Evolutionary conservation across 345 rosid species (phyloP), one percentile per base, ranked within the genome.

Genomic region (Hibiscus trionum): DNA sequence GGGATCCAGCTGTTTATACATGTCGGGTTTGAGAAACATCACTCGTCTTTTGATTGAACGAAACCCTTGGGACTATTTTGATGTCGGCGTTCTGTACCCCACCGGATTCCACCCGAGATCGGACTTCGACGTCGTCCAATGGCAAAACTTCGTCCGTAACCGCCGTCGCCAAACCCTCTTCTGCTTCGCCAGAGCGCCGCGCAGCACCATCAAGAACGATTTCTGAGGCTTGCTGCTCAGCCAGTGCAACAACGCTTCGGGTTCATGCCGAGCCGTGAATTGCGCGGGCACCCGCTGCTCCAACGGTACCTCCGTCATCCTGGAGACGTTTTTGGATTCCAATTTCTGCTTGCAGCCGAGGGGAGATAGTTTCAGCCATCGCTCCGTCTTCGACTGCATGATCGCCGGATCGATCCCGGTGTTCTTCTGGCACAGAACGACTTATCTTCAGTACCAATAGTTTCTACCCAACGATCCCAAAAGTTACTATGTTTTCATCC

Each of bases 331-430:
- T 50, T 69, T 95, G 61, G 88, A 86, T 49, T 90, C 98, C 2
- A 87, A 87, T 65, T 95, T 93, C 53, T 95, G 98, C 56, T 75
- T 95, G 8, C 98, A 95, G 75, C 99, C 99, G 11, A 80, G 99
- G 17, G 99, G 98, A 1, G 98, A 95, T 46, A 95, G 98, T 53
- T 95, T 95, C 83, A 91, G 97, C 3, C 91, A 98, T 19, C 66
- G 97, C 65, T 95, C 98, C 2, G 86, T 95, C 0, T 95, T 95
- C 19, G 99, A 95, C 55, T 95, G 99, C 79, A 89, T 95, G 98
- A 46, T 95, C 19, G 96, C 98, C 61, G 99, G 98, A 76, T 85
- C 97, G 66, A 93, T 95, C 69, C 99, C 98, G 61, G 99, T 95
- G 47, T 80, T 95, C 66, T 95, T 95, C 79, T 95, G 99, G 99